Base-by-base conservation (phyloP, 2,329 filamentous ascomycete genomes). In the Penicillium concentricum region DNA sequence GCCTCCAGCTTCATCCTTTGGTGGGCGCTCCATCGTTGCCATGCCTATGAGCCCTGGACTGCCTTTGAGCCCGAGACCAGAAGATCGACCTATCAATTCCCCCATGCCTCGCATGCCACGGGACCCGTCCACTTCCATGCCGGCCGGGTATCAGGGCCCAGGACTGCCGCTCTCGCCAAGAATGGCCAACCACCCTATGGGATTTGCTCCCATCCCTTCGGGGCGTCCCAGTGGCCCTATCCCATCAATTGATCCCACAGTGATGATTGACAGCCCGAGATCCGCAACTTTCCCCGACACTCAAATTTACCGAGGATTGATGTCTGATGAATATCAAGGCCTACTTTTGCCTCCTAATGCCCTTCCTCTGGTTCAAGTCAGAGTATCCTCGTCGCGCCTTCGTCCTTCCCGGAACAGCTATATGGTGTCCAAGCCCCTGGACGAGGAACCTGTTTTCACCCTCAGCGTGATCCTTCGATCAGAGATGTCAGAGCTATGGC, bases 401-500 rank as follows among this genome's bases (percentile, higher is more conserved):
- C 92, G 91, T 69, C 94, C 93, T 15, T 96, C 93, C 0, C 83
- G 93, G 61, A 87, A 91, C 37, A 97, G 92, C 71, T 84, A 94
- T 64, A 79, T 96, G 67, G 90, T 87, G 2, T 79, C 92, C 12
- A 93, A 86, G 49, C 87, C 90, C 59, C 80, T 89, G 20, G 92
- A 97, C 56, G 93, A 96, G 69, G 92, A 97, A 66, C 91, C 92
- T 0, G 93, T 97, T 0, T 97, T 97, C 68, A 96, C 92, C 0
- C 79, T 99, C 51, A 92, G 92, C 18, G 79, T 99, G 35, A 88
- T 91, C 66, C 89, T 89, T 10, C 87, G 92, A 53, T 87, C 87
- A 0, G 68, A 72, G 30, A 67, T 68, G 49, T 58, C 60, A 30
- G 93, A 97, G 72, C 80, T 99, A 12, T 97, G 94, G 93, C 87